phyloP scores from a whole-genome alignment of 371 early-diverging fungal genomes.

The Mortierella sp. region DNA sequence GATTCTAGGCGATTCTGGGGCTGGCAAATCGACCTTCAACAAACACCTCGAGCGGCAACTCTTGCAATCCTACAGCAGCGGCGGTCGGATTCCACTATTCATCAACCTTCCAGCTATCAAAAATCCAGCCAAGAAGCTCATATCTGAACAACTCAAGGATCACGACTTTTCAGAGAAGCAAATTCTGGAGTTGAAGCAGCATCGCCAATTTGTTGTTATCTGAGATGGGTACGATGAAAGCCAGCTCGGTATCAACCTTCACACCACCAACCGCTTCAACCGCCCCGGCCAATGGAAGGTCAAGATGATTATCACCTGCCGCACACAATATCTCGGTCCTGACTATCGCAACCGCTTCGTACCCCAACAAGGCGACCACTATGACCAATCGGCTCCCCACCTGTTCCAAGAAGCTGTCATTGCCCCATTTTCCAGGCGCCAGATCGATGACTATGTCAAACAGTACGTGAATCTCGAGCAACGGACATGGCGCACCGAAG shows the following conservation, averaged over 20 bases:
- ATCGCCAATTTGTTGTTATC: conserved; percentile 13
- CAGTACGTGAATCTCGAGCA: no score
- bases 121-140: background rate
- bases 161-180: background rate
- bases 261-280: conserved; percentile 11
- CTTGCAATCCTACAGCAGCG: conserved; percentile 1
- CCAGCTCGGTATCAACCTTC: background rate
- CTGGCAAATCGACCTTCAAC: conserved; percentile 26
- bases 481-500: background rate
- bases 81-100: background rate
- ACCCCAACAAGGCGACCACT: background rate
- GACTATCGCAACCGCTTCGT: conserved; percentile 4
- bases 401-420: background rate
- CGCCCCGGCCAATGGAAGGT: background rate
- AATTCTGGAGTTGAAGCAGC: conserved; percentile 1
- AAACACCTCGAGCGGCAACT: background rate
- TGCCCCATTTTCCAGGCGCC: background rate
- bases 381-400: background rate
- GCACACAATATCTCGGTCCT: background rate
- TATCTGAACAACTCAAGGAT: no score
- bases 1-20: conserved; percentile 21
- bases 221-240: conserved; percentile 24
- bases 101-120: background rate
- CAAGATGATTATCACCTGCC: conserved; percentile 21
- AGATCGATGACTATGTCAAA: conserved; percentile 9